Evolutionary conservation across 805 yeast genomes (phyloP).

Genomic region (Starmerella ratchasimensis): DNA sequence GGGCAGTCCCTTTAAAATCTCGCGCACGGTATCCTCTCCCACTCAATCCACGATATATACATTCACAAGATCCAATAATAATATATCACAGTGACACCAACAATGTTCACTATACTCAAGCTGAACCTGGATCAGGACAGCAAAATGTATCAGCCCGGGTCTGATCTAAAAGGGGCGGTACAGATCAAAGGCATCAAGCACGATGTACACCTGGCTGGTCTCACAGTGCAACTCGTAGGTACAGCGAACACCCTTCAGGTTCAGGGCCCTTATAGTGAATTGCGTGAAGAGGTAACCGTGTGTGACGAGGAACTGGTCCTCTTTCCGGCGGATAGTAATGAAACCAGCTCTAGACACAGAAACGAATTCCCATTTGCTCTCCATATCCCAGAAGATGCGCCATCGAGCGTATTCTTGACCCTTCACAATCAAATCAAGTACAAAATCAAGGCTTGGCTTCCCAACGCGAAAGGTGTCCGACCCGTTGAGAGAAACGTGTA

Average conservation of each 20-base stretch:
- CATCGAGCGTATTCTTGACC: slow-evolving; percentile 7
- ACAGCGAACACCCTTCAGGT: slow-evolving; percentile 6
- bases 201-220: neutral
- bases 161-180: slow-evolving; percentile 4
- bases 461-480: neutral
- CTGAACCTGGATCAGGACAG: slow-evolving; percentile 2
- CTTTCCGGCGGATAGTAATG: neutral
- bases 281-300: slow-evolving; percentile 2
- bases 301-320: slow-evolving; percentile 5
- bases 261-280: slow-evolving; percentile 9
- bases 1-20: too few species aligned
- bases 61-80: too few species aligned
- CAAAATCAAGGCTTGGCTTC: neutral
- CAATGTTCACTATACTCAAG: slow-evolving; percentile 4
- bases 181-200: slow-evolving; percentile 1
- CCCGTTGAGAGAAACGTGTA: neutral
- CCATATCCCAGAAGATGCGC: slow-evolving; percentile 38
- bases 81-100: too few species aligned
- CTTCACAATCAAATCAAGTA: slow-evolving; percentile 6
- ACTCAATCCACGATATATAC: too few species aligned
- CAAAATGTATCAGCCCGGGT: slow-evolving; percentile 5
- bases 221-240: slow-evolving; percentile 3
- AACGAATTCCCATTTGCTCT: slow-evolving; percentile 68
- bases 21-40: too few species aligned
- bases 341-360: slow-evolving; percentile 34